Base-by-base conservation (phyloP, 2,329 filamentous ascomycete genomes). In the Xylariomycetidae sp. region DNA sequence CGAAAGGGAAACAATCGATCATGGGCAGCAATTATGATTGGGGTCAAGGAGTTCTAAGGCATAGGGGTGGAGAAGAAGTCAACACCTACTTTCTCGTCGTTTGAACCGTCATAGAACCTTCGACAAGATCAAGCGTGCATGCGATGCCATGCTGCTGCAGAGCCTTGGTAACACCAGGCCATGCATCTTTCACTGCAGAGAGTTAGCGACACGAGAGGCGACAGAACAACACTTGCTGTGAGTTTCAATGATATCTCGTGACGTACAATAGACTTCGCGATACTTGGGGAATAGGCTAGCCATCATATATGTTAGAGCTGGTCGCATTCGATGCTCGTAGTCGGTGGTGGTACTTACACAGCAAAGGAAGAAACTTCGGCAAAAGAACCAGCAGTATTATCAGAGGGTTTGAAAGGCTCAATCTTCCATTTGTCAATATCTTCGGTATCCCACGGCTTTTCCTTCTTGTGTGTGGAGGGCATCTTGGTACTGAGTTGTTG, bases 381-480 rank as follows among this genome's bases (percentile, higher is more conserved):
- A 58, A 98, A 94, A 14, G 85, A 83, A 45, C 92, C 92, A 35
- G 77, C 87, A 19, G 68, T 64, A 63, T 97, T 97, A 66, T 97
- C 85, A 46, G 85, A 80, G 30, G 86, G 77, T 26, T 80, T 90
- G 66, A 97, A 97, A 17, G 80, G 66, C 25, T 95, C 88, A 51
- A 88, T 69, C 80, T 88, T 90, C 88, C 88, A 97, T 62, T 96
- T 94, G 66, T 97, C 90, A 45, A 97, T 87, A 54, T 96, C 92
- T 43, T 94, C 89, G 36, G 89, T 94, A 54, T 96, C 89, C 89
- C 89, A 94, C 35, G 88, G 85, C 62, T 95, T 95, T 3, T 94
- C 87, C 48, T 77, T 83, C 42, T 95, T 85, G 65, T 95, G 80
- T 46, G 84, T 94, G 17, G 42, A 53, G 27, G 50, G 50, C 50